These are phyloP conservation scores for Bacidia gigantensis DNA, from an alignment of 495 filamentous ascomycete species.

Conservation along the genomic window DNA sequence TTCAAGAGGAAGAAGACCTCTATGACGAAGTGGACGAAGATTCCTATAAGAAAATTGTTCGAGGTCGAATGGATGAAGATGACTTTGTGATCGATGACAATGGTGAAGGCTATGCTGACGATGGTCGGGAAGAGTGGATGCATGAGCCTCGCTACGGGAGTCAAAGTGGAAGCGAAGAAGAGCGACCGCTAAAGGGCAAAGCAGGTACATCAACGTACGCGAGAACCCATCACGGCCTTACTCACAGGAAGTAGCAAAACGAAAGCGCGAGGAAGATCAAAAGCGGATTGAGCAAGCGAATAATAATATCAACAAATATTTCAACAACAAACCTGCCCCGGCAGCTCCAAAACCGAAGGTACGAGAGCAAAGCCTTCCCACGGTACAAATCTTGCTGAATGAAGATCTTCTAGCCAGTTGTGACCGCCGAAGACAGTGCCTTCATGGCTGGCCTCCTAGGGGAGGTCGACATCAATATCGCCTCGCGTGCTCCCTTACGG, in stretches of 20 bases:
- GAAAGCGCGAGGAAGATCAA: conserved; percentile 80
- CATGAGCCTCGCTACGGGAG: conserved; percentile 49
- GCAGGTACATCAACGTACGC: conserved; percentile 29
- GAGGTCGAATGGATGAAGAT: conserved; percentile 77
- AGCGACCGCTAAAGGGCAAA: conserved; percentile 50
- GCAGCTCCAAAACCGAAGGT: conserved; percentile 62
- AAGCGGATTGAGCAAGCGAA: conserved; percentile 76
- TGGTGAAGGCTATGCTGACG: conserved; percentile 87
- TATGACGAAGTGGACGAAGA: conserved; percentile 98
- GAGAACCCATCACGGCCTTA: neutral
- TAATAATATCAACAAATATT: conserved; percentile 85
- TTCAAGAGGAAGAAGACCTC: conserved; percentile 68
- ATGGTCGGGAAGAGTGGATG: conserved; percentile 96
- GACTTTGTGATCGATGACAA: conserved; percentile 96
- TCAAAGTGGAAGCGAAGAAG: conserved; percentile 56
- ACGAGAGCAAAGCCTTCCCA: neutral
- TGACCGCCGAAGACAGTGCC: conserved; percentile 70
- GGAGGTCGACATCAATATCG: conserved; percentile 74
- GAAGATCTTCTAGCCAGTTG: conserved; percentile 24
- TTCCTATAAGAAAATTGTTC: conserved; percentile 89
- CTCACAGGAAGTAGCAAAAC: conserved; percentile 44
- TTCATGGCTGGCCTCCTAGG: conserved; percentile 76
- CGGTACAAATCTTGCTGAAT: conserved; percentile 8
- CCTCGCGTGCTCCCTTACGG: conserved; percentile 46
- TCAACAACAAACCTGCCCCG: conserved; percentile 57